These are phyloP conservation scores for Podospora anserina DNA, from an alignment of 495 filamentous ascomycete genomes.

Conservation along the genomic window DNA sequence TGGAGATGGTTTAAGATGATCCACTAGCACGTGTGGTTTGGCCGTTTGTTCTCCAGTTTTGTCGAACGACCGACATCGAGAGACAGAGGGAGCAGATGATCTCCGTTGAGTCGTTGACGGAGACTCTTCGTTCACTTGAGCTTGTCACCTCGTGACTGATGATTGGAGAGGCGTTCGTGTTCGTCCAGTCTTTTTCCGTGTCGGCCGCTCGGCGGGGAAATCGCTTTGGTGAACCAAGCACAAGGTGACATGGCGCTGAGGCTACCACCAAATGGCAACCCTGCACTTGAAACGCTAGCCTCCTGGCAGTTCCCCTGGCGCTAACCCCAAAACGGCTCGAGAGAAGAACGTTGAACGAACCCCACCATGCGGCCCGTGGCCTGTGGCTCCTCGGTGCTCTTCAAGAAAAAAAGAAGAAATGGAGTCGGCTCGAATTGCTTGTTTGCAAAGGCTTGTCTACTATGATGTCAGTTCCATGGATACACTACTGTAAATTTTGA, in stretches of 20 bases:
- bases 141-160: neutral
- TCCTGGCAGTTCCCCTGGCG: constrained; percentile 11
- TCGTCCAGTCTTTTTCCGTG: constrained; percentile 5
- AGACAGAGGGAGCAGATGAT: neutral
- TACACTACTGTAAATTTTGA: too few relatives aligned
- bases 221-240: neutral
- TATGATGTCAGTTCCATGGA: neutral
- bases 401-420: constrained; percentile 4
- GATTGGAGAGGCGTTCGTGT: constrained; percentile 9
- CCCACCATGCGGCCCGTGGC: neutral
- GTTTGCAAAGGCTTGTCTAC: neutral
- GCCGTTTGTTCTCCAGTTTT: neutral
- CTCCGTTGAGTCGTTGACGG: neutral
- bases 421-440: constrained; percentile 1
- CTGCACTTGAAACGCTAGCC: constrained; percentile 25
- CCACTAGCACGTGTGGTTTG: neutral
- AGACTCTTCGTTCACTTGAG: neutral
- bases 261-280: constrained; percentile 22
- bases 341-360: constrained; percentile 4
- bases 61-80: neutral
- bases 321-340: constrained; percentile 18
- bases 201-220: neutral
- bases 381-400: neutral
- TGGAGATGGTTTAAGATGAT: constrained; percentile 4
- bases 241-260: constrained; percentile 5